phyloP scores from a whole-genome alignment of 345 rosid genomes.

The Citrus mangshanensis region DNA sequence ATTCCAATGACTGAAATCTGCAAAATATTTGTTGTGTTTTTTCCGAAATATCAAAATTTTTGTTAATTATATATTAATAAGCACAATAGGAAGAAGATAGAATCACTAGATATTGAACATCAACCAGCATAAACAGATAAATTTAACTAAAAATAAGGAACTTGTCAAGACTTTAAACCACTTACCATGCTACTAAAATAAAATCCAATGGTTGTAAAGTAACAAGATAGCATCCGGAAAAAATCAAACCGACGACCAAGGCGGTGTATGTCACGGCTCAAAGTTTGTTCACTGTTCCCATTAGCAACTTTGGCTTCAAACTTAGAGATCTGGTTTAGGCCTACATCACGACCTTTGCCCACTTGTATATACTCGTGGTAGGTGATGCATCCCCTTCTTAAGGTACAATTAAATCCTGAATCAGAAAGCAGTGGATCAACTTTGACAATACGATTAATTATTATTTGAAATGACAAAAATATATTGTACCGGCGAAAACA shows the following conservation, averaged over 20 bases:
- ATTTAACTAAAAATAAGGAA: neutral
- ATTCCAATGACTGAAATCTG: slow-evolving; percentile 86
- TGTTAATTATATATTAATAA: neutral
- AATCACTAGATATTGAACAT: neutral
- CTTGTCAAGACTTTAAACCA: neutral
- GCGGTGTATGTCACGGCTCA: slow-evolving; percentile 88
- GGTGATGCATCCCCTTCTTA: slow-evolving; percentile 76
- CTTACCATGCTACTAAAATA: slow-evolving; percentile 89
- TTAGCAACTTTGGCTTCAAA: slow-evolving; percentile 98
- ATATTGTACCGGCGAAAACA: slow-evolving; percentile 75
- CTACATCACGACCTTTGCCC: slow-evolving; percentile 99
- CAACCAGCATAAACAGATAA: neutral
- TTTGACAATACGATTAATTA: neutral
- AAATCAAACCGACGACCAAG: slow-evolving; percentile 89
- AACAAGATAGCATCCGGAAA: slow-evolving; percentile 93
- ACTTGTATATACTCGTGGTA: slow-evolving; percentile 93
- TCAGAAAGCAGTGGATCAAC: slow-evolving; percentile 14
- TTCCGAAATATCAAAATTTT: slow-evolving; percentile 2
- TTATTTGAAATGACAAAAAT: neutral
- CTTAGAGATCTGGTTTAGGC: slow-evolving; percentile 91
- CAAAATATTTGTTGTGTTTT: neutral
- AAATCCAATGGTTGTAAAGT: slow-evolving; percentile 94
- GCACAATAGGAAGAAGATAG: slow-evolving; percentile 4
- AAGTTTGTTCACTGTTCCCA: slow-evolving; percentile 93
- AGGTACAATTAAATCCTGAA: slow-evolving; percentile 75